Evolutionary conservation across 495 filamentous ascomycete genomes (phyloP).

Genomic region (Penicillium angulare): DNA sequence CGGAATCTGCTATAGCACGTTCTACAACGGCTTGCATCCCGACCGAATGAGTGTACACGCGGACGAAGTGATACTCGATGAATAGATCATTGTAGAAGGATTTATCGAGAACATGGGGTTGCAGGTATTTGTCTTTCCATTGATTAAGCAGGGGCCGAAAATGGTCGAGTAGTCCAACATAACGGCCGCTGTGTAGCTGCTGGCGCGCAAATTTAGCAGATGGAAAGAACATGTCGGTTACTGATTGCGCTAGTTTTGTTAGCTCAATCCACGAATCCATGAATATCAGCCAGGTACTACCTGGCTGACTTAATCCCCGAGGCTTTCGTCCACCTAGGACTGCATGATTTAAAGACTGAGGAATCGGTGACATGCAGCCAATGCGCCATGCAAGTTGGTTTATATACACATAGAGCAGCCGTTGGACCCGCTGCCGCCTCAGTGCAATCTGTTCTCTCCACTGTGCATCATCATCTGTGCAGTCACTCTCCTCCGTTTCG

Average conservation of each 20-base stretch:
- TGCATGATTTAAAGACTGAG: slow-evolving; percentile 47
- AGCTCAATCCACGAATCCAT: slow-evolving; percentile 55
- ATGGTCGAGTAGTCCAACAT: slow-evolving; percentile 52
- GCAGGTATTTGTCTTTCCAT: slow-evolving; percentile 51
- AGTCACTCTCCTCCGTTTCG: slow-evolving; percentile 35
- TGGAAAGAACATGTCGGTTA: slow-evolving; percentile 54
- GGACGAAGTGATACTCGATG: slow-evolving; percentile 55
- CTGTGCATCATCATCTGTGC: slow-evolving; percentile 24
- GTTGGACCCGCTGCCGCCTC: slow-evolving; percentile 43
- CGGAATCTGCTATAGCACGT: slow-evolving; percentile 40
- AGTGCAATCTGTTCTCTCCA: slow-evolving; percentile 38
- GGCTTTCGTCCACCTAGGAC: slow-evolving; percentile 35
- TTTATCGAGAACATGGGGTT: slow-evolving; percentile 36
- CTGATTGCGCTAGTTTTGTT: slow-evolving; percentile 51
- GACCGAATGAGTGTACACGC: slow-evolving; percentile 53
- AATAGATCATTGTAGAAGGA: slow-evolving; percentile 47
- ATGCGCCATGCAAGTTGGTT: slow-evolving; percentile 54
- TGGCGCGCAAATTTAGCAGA: slow-evolving; percentile 51
- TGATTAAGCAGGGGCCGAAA: slow-evolving; percentile 49
- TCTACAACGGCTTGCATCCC: slow-evolving; percentile 56
- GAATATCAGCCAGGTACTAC: slow-evolving; percentile 42
- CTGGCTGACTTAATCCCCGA: slow-evolving; percentile 25
- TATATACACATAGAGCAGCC: slow-evolving; percentile 52
- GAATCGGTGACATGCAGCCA: slow-evolving; percentile 52
- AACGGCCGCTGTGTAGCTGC: slow-evolving; percentile 51